Evolutionary conservation across 1,284 basidiomycete genomes (phyloP).

Genomic region (Phellinidium pouzarii): DNA sequence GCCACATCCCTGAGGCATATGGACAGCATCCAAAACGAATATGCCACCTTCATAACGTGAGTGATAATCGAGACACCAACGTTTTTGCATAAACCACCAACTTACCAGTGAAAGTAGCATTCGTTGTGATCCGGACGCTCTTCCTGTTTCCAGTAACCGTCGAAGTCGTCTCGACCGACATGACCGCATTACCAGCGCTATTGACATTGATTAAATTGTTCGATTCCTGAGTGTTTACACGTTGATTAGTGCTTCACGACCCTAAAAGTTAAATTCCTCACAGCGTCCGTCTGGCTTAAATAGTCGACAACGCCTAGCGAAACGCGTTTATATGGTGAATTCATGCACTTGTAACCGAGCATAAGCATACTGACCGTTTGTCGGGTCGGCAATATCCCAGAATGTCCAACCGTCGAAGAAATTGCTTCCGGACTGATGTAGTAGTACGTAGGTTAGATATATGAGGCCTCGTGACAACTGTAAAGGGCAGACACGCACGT

Average conservation of each 20-base stretch:
- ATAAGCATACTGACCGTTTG: slow-evolving; percentile 47
- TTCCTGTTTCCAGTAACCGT: slow-evolving; percentile 58
- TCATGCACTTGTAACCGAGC: not conserved
- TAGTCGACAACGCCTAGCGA: slow-evolving; percentile 32
- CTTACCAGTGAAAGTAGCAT: slow-evolving; percentile 43
- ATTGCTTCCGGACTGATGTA: slow-evolving; percentile 44
- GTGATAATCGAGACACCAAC: not conserved
- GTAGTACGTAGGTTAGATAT: no score
- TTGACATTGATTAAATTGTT: slow-evolving; percentile 56
- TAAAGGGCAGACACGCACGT: slow-evolving; percentile 12
- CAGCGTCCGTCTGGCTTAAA: slow-evolving; percentile 48
- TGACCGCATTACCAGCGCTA: slow-evolving; percentile 63
- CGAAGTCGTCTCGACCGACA: slow-evolving; percentile 79
- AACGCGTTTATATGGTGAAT: not conserved
- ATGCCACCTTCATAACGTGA: slow-evolving; percentile 43
- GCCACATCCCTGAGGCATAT: slow-evolving; percentile 88
- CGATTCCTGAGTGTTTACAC: slow-evolving; percentile 33
- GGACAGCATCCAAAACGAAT: slow-evolving; percentile 76
- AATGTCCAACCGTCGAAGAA: slow-evolving; percentile 85
- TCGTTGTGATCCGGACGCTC: slow-evolving; percentile 71
- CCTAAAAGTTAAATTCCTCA: slow-evolving; percentile 26
- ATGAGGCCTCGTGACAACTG: no score
- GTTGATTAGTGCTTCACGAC: not conserved
- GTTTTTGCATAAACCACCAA: not conserved
- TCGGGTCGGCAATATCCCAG: slow-evolving; percentile 68